phyloP scores from a whole-genome alignment of 1,284 basidiomycete species.

The Papiliotrema laurentii region DNA sequence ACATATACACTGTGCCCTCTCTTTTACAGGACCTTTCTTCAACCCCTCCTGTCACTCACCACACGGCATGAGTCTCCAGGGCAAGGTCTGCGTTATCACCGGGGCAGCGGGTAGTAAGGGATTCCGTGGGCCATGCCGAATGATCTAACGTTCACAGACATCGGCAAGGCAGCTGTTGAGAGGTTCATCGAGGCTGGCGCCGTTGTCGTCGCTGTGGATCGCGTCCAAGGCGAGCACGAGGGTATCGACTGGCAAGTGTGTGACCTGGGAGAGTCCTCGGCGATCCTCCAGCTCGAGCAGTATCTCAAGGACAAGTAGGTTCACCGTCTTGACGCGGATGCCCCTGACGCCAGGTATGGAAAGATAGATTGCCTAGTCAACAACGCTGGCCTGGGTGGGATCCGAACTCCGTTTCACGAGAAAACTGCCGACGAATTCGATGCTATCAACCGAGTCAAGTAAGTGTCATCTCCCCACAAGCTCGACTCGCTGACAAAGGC shows the following conservation, averaged over 20 bases:
- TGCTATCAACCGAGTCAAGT: constrained; percentile 11
- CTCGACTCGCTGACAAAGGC: background rate
- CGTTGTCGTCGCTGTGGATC: constrained; percentile 7
- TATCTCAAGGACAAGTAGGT: constrained; percentile 2
- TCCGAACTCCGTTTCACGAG: constrained; percentile 4
- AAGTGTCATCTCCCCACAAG: background rate
- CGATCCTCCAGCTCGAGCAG: constrained; percentile 1
- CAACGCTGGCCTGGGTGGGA: constrained; percentile 7
- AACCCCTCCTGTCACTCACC: too few relatives aligned
- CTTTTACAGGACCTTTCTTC: too few relatives aligned
- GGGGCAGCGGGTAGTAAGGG: constrained; percentile 9
- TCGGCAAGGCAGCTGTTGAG: constrained; percentile 7
- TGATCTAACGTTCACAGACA: too few relatives aligned
- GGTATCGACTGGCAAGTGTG: constrained; percentile 3
- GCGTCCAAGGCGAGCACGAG: background rate
- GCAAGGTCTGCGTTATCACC: constrained; percentile 10
- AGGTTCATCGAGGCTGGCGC: constrained; percentile 7
- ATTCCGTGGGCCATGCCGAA: background rate
- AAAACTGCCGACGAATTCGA: constrained; percentile 8
- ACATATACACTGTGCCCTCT: too few relatives aligned
- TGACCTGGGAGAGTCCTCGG: constrained; percentile 2
- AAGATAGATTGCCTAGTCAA: constrained; percentile 9
- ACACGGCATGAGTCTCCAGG: background rate
- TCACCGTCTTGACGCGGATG: background rate
- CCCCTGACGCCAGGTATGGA: constrained; percentile 5